Evolutionary conservation across 148 eudicot species (phyloP).

Genomic region (Silene conica): DNA sequence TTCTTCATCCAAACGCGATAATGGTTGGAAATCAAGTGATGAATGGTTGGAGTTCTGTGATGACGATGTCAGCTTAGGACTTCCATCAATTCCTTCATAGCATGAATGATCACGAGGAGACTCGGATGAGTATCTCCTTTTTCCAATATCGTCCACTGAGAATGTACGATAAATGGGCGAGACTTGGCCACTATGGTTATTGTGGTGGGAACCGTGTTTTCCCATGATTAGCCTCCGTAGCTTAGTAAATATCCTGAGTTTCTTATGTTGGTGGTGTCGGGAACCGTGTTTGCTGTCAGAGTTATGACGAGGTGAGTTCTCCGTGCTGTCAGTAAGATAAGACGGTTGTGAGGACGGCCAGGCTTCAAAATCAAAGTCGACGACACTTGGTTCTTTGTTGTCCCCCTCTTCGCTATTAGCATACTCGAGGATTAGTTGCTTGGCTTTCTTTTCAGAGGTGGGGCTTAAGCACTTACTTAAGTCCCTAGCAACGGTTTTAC

Average conservation of each 20-base stretch:
- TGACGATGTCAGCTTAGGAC: slow-evolving; percentile 29
- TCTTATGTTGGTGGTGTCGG: slow-evolving; percentile 23
- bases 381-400: slow-evolving; percentile 28
- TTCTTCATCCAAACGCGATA: slow-evolving; percentile 28
- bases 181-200: slow-evolving; percentile 20
- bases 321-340: slow-evolving; percentile 50
- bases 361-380: slow-evolving; percentile 48
- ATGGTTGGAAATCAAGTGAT: slow-evolving; percentile 35
- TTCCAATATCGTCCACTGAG: slow-evolving; percentile 33
- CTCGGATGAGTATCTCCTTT: slow-evolving; percentile 23
- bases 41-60: slow-evolving; percentile 39
- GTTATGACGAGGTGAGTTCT: slow-evolving; percentile 30
- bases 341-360: slow-evolving; percentile 65
- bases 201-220: slow-evolving; percentile 25
- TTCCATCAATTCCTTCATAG: slow-evolving; percentile 15
- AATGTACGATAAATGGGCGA: slow-evolving; percentile 29
- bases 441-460: slow-evolving; percentile 67
- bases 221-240: slow-evolving; percentile 51
- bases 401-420: slow-evolving; percentile 52
- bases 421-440: slow-evolving; percentile 66
- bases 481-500: slow-evolving; percentile 65
- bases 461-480: slow-evolving; percentile 76
- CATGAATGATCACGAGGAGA: slow-evolving; percentile 17
- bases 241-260: slow-evolving; percentile 43
- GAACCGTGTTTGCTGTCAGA: slow-evolving; percentile 25